Percentiles rank a stretch among this genome's conserved stretches.
Evolutionary conservation across 306 rosid species (phyloP).

Genomic region (Trifolium subterraneum): DNA sequence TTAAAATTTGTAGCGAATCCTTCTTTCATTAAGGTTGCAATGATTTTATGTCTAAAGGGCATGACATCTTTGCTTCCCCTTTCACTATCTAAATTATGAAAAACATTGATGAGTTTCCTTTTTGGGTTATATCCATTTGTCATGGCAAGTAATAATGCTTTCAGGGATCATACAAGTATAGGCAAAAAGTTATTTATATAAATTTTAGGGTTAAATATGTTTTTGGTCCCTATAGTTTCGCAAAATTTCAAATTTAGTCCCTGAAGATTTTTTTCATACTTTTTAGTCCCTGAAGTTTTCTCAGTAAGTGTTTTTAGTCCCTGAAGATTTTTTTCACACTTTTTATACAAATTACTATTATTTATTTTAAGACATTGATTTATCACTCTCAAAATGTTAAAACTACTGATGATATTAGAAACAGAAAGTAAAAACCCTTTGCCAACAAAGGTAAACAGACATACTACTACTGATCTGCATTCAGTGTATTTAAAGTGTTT

Average conservation of each 20-base stretch:
- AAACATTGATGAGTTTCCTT: not conserved
- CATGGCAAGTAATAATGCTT: not conserved
- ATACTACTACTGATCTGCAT: not conserved
- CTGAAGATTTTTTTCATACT: too few species aligned
- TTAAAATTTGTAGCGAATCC: slow-evolving; percentile 12
- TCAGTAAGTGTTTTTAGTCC: too few species aligned
- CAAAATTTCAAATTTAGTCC: too few species aligned
- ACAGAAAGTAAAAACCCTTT: not conserved
- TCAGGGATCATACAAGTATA: not conserved
- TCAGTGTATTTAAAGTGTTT: not conserved
- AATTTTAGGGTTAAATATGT: too few species aligned
- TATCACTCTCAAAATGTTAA: too few species aligned
- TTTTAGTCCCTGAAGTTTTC: too few species aligned
- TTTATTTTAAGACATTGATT: too few species aligned
- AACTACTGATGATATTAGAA: not conserved
- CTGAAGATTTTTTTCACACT: too few species aligned
- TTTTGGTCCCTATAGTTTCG: too few species aligned
- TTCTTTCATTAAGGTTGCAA: slow-evolving; percentile 4
- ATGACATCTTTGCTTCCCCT: slow-evolving; percentile 18
- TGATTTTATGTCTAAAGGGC: slow-evolving; percentile 24
- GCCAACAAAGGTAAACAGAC: not conserved
- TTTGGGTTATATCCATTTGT: slow-evolving; percentile 19
- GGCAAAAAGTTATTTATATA: too few species aligned
- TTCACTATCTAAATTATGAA: not conserved
- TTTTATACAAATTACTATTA: not conserved